phyloP scores from a whole-genome alignment of 176 grass and related monocot genomes.

The Avena eriantha region DNA sequence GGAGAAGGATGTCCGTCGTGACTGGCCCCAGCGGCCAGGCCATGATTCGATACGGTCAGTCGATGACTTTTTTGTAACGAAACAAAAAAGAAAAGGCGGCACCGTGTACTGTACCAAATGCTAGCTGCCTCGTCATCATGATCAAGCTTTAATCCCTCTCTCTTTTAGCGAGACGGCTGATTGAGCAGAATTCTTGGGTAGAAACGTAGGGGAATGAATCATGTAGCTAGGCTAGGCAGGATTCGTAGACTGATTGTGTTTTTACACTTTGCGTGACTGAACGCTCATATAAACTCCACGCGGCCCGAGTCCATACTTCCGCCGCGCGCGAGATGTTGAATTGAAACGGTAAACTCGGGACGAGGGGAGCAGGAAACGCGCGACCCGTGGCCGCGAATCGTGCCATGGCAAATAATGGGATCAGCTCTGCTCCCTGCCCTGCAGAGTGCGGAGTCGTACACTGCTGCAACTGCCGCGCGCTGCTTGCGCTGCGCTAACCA shows the following conservation, averaged over 20 bases:
- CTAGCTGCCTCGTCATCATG: background rate
- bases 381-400: background rate
- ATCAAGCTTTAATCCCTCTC: background rate
- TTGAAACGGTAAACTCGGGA: slow-evolving; percentile 7
- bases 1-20: slow-evolving; percentile 7
- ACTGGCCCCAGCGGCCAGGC: too few relatives aligned
- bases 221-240: too few relatives aligned
- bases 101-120: background rate
- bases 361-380: background rate
- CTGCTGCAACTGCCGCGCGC: slow-evolving; percentile 12
- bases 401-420: background rate
- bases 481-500: background rate
- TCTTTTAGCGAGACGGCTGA: too few relatives aligned
- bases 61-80: background rate
- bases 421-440: background rate
- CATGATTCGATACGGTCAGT: background rate
- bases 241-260: too few relatives aligned
- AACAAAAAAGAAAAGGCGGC: background rate
- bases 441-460: background rate
- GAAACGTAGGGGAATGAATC: background rate
- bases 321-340: background rate
- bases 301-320: too few relatives aligned
- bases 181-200: too few relatives aligned
- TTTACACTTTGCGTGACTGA: too few relatives aligned
- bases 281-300: too few relatives aligned